A percentile compares a stretch with the other conserved stretches of the same genome.
Evolutionary conservation across 2,329 filamentous ascomycete species (phyloP).

Genomic region (Trichoderma breve): DNA sequence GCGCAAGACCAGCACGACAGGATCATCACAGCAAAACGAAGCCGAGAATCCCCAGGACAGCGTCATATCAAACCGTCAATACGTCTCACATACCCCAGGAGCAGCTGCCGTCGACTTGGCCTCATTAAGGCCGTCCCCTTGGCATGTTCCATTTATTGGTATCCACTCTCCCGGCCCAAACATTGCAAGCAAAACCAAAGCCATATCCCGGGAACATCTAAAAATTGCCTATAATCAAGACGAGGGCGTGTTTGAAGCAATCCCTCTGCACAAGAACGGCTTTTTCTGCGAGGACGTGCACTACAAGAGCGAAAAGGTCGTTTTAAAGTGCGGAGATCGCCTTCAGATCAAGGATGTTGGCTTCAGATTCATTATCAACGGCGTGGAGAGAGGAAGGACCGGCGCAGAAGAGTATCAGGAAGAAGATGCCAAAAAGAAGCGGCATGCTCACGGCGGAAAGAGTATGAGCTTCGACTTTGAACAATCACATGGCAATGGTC

Average conservation of each 20-base stretch:
- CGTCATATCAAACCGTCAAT: constrained; percentile 57
- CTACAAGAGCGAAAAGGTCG: constrained; percentile 54
- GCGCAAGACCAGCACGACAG: constrained; percentile 46
- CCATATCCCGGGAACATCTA: constrained; percentile 71
- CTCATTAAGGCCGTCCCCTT: constrained; percentile 58
- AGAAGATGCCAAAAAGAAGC: constrained; percentile 48
- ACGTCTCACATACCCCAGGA: constrained; percentile 59
- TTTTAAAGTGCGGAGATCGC: constrained; percentile 62
- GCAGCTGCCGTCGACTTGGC: constrained; percentile 59
- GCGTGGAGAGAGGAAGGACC: constrained; percentile 55
- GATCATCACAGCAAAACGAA: constrained; percentile 42
- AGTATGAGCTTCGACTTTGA: constrained; percentile 75
- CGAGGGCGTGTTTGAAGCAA: constrained; percentile 62
- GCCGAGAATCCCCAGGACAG: constrained; percentile 46
- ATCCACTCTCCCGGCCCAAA: constrained; percentile 68
- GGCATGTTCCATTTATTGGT: constrained; percentile 63
- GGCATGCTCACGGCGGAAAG: constrained; percentile 58
- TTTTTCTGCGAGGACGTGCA: constrained; percentile 64
- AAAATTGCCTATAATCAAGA: constrained; percentile 68
- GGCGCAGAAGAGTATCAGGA: constrained; percentile 57
- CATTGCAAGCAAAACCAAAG: constrained; percentile 63
- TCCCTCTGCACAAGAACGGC: constrained; percentile 62
- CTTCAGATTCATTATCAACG: constrained; percentile 67
- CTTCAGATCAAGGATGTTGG: constrained; percentile 70
- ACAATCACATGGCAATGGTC: constrained; percentile 56